phyloP scores from a whole-genome alignment of 2,329 filamentous ascomycete genomes.

The Penicillium griseofulvum region DNA sequence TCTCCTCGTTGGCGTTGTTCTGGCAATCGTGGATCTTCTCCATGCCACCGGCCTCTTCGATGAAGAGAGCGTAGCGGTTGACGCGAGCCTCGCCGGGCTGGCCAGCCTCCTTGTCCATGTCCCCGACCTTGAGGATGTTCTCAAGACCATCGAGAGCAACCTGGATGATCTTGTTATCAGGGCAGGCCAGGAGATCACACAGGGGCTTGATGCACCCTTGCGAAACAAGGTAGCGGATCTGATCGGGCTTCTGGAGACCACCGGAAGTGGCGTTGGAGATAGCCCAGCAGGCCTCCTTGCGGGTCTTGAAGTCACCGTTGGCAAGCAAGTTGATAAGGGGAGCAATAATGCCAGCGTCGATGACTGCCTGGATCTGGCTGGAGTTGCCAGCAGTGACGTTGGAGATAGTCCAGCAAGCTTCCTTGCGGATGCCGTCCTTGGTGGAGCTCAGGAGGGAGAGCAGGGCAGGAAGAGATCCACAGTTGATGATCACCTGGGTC shows the following conservation, averaged over 20 bases:
- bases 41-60: slow-evolving; percentile 98
- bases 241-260: slow-evolving; percentile 96
- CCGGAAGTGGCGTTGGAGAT: slow-evolving; percentile 98
- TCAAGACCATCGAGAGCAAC: slow-evolving; percentile 95
- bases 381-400: slow-evolving; percentile 99
- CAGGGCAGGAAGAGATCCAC: slow-evolving; percentile 86
- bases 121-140: slow-evolving; percentile 99
- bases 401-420: slow-evolving; percentile 99
- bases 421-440: slow-evolving; percentile 98
- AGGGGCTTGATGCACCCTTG: slow-evolving; percentile 97
- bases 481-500: slow-evolving; percentile 99
- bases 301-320: slow-evolving; percentile 97
- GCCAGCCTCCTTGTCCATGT: slow-evolving; percentile 90
- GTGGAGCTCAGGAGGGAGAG: slow-evolving; percentile 90
- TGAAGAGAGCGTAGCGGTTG: slow-evolving; percentile 96
- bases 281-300: slow-evolving; percentile 99
- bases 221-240: slow-evolving; percentile 90
- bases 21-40: slow-evolving; percentile 99
- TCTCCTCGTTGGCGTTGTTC: slow-evolving; percentile 99
- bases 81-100: slow-evolving; percentile 56
- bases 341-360: slow-evolving; percentile 95
- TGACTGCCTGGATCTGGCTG: slow-evolving; percentile 91
- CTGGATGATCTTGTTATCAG: slow-evolving; percentile 99
- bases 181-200: slow-evolving; percentile 90
- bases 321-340: slow-evolving; percentile 93